phyloP scores from a whole-genome alignment of 208 protist species.

The Acanthamoeba royreba region DNA sequence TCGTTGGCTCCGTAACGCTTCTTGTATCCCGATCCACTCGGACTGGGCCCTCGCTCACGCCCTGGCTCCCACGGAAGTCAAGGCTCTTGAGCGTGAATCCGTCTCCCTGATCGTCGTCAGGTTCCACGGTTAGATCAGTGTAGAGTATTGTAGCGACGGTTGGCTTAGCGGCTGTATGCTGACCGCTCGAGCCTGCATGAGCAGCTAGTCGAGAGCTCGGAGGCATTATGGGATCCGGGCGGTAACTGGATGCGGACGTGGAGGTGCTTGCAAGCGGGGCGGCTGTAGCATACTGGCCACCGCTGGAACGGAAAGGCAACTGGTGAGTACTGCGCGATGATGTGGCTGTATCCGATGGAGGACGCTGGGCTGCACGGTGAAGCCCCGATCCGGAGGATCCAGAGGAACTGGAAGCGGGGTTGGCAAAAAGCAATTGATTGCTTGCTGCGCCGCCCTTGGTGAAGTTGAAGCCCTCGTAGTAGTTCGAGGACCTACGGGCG shows the following conservation, averaged over 20 bases:
- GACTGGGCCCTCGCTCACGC: background rate
- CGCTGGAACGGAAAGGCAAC: too few species aligned
- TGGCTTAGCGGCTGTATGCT: background rate
- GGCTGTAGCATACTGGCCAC: too few species aligned
- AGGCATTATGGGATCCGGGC: too few species aligned
- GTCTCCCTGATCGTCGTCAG: background rate
- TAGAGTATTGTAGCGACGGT: background rate
- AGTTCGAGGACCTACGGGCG: background rate
- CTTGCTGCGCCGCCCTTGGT: background rate
- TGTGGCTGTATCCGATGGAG: too few species aligned
- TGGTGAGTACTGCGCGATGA: too few species aligned
- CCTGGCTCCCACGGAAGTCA: background rate
- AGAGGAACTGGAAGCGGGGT: too few species aligned
- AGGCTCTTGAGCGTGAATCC: background rate
- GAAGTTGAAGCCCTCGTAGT: background rate
- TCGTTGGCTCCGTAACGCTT: background rate
- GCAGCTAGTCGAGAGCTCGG: too few species aligned
- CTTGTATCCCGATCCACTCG: too few species aligned
- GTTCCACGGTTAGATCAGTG: background rate
- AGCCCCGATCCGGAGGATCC: too few species aligned
- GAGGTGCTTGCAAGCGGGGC: too few species aligned
- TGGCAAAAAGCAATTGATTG: background rate
- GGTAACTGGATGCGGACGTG: too few species aligned
- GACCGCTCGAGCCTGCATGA: too few species aligned
- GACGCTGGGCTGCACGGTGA: background rate